Percentiles rank a stretch among this genome's conserved stretches.
phyloP scores from a whole-genome alignment of 495 filamentous ascomycete species.

The Amphirosellinia nigrospora region DNA sequence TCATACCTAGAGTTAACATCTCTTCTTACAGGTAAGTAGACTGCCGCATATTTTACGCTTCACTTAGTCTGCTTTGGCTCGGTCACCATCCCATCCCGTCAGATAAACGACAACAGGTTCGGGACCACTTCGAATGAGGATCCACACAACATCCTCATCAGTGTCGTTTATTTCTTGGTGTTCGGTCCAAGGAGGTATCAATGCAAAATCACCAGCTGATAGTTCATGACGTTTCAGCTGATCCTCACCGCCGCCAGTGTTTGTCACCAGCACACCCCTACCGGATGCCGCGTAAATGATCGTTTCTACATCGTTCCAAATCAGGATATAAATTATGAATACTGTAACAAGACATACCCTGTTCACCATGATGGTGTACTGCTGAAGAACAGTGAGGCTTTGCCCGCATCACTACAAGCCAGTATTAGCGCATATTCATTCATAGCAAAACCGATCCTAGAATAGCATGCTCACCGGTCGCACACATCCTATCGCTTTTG shows the following conservation, averaged over 20 bases:
- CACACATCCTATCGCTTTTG: conserved; percentile 64
- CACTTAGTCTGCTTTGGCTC: conserved; percentile 36
- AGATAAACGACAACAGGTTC: conserved; percentile 64
- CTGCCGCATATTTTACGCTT: background rate
- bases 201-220: conserved; percentile 65
- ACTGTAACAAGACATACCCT: conserved; percentile 44
- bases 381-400: conserved; percentile 48
- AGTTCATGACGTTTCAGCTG: conserved; percentile 59
- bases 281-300: conserved; percentile 55
- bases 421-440: background rate
- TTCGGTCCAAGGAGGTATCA: conserved; percentile 68
- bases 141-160: conserved; percentile 62
- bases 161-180: conserved; percentile 72
- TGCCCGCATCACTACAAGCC: conserved; percentile 47
- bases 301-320: conserved; percentile 39
- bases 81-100: conserved; percentile 59
- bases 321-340: background rate
- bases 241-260: conserved; percentile 45
- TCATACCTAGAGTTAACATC: conserved; percentile 3
- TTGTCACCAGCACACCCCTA: conserved; percentile 47
- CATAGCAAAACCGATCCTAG: background rate
- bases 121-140: conserved; percentile 64
- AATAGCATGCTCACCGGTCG: conserved; percentile 47
- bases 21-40: conserved; percentile 11
- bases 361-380: conserved; percentile 55